A percentile compares a stretch with the other conserved stretches of the same genome.
phyloP scores from a whole-genome alignment of 1,284 basidiomycete species.

The Mycena sp. region DNA sequence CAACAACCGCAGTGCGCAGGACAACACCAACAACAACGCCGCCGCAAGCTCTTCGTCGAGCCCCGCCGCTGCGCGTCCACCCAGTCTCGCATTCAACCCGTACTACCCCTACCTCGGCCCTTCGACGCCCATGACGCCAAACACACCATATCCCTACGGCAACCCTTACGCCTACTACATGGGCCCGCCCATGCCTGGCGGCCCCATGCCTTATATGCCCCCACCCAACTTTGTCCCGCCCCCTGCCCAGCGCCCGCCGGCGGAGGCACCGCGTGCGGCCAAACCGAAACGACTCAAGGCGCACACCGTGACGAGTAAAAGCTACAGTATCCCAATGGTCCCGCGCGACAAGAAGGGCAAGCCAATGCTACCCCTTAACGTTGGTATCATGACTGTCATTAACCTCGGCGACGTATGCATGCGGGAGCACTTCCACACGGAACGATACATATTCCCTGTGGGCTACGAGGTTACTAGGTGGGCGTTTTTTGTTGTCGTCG shows the following conservation, averaged over 20 bases:
- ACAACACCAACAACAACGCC: neutral
- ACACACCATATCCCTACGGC: conserved; percentile 14
- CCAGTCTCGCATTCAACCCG: conserved; percentile 21
- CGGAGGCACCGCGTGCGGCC: conserved; percentile 43
- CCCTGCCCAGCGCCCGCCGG: conserved; percentile 24
- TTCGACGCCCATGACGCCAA: neutral
- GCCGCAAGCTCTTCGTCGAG: conserved; percentile 8
- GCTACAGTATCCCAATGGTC: conserved; percentile 76
- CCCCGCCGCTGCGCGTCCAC: neutral
- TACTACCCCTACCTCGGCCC: conserved; percentile 19
- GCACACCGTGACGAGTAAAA: conserved; percentile 80
- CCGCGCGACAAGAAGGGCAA: conserved; percentile 73
- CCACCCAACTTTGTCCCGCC: conserved; percentile 28
- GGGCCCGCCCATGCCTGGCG: conserved; percentile 9
- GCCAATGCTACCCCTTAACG: conserved; percentile 77
- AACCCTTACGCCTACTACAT: conserved; percentile 20
- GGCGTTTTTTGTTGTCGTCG: conserved; percentile 28
- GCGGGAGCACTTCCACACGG: conserved; percentile 84
- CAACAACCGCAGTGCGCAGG: neutral
- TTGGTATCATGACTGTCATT: conserved; percentile 84
- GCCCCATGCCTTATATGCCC: conserved; percentile 19
- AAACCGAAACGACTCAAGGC: conserved; percentile 80
- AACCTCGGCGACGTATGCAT: conserved; percentile 77
- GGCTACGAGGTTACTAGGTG: conserved; percentile 84
- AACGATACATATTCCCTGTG: conserved; percentile 86